Evolutionary conservation across 768 basidiomycete genomes (phyloP).

Genomic region (Leccinum incarnatum): DNA sequence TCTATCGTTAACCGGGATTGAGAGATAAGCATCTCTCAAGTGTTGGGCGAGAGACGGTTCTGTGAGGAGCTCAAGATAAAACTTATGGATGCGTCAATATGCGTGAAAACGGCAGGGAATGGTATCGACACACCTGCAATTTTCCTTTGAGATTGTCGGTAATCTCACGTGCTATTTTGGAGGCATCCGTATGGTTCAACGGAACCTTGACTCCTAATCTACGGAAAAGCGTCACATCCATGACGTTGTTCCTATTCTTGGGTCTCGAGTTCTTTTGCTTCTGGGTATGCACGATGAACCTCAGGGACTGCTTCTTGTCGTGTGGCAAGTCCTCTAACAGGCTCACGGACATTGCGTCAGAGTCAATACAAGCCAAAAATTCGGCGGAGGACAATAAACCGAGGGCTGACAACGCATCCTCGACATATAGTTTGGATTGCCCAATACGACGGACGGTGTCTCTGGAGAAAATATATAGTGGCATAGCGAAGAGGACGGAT

Average conservation of each 20-base stretch:
- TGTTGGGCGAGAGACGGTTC: too few relatives aligned
- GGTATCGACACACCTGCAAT: too few relatives aligned
- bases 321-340: slow-evolving; percentile 2
- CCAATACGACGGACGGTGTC: slow-evolving; percentile 14
- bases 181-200: too few relatives aligned
- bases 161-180: too few relatives aligned
- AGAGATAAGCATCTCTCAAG: too few relatives aligned
- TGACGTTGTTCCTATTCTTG: slow-evolving; percentile 10
- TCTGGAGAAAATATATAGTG: slow-evolving; percentile 14
- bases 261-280: slow-evolving; percentile 30
- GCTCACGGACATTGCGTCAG: not conserved
- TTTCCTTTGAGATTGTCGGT: too few relatives aligned
- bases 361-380: not conserved
- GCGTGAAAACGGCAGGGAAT: too few relatives aligned
- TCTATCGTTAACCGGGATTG: too few relatives aligned
- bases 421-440: slow-evolving; percentile 21
- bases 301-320: slow-evolving; percentile 1
- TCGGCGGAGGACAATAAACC: slow-evolving; percentile 13
- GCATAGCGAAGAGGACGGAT: slow-evolving; percentile 23
- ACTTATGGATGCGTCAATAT: too few relatives aligned
- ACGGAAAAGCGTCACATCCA: too few relatives aligned
- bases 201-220: too few relatives aligned
- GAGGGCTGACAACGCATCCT: slow-evolving; percentile 23
- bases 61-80: too few relatives aligned
- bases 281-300: slow-evolving; percentile 10